Base-by-base conservation (phyloP, 2,329 filamentous ascomycete species). In the Graphilbum sp. region DNA sequence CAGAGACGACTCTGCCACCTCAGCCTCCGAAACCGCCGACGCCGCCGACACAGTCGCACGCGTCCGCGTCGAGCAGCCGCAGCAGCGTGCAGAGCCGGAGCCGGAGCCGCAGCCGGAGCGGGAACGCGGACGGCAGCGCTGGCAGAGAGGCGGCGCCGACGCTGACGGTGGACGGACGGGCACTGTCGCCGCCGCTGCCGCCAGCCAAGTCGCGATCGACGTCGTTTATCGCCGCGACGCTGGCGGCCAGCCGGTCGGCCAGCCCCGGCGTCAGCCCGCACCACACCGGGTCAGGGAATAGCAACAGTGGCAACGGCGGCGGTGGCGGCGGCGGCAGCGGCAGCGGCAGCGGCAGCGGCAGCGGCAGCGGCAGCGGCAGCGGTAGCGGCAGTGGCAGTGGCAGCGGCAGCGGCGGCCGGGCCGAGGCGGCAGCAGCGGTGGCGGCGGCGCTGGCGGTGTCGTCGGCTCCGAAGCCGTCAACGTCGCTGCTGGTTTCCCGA, bases 181-280 rank as follows among this genome's bases (percentile, higher is more conserved):
- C 33, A 15, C 13, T 35, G 2, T 4, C 21, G 19, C 17, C 8
- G 31, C 20, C 19, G 15, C 18, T 12, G 32, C 32, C 32, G 12
- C 9, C 17, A 3, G 17, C 18, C 17, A 16, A 25, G 35, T 16
- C 17, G 36, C n/a, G 65, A 41, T 47, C 51, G 4, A 64, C 74
- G 6, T 78, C 71, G 5, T 68, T 70, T 43, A 69, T 77, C 43
- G 74, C 74, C 12, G 73, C 73, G 12, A 71, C 64, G 23, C 55
- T 75, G 20, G 74, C 72, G 3, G 76, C 75, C 17, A 75, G 72
- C 39, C 62, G 76, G 51, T 69, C 72, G 15, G 66, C 62, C 20
- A 72, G 71, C 45, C 60, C 66, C 5, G 24, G 41, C 19, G 15
- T 41, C 11, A 67, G 54, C 41, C 63, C 59, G 20, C 64, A 60